Conservation (phyloP, 148 eudicot species). For the Bassia scoparia region DNA sequence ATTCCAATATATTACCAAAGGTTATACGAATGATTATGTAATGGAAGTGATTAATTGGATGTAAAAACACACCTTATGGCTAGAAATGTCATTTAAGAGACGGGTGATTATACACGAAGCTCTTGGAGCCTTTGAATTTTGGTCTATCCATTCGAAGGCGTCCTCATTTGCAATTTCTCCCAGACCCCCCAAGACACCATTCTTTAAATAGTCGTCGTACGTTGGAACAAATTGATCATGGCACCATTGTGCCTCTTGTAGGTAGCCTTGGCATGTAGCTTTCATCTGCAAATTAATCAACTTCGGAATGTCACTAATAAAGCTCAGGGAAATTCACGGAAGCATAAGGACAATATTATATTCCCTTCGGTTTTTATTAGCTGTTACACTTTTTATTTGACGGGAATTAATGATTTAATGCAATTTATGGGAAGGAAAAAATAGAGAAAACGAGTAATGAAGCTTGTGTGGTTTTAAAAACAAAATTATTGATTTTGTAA, state of each 20-base stretch:
- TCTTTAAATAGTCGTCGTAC: constrained; percentile 32
- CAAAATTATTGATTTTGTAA: background rate
- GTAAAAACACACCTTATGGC: constrained; percentile 21
- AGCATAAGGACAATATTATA: no score
- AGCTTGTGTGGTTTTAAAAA: no score
- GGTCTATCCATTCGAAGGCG: constrained; percentile 25
- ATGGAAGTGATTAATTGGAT: no score
- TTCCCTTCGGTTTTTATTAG: background rate
- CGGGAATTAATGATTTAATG: no score
- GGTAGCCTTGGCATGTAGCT: constrained; percentile 16
- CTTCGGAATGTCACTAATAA: background rate
- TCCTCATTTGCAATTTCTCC: constrained; percentile 21
- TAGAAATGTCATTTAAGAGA: constrained; percentile 20
- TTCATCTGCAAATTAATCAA: constrained; percentile 21
- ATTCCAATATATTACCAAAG: no score
- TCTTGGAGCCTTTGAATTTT: constrained; percentile 20
- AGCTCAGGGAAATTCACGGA: background rate
- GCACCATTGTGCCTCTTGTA: constrained; percentile 32
- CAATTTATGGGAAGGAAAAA: no score
- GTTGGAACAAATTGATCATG: constrained; percentile 25
- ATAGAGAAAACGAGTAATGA: no score
- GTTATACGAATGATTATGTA: no score
- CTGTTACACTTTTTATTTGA: no score
- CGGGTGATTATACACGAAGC: constrained; percentile 8
- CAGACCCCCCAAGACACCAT: constrained; percentile 21